Evolutionary conservation across 1,284 basidiomycete species (phyloP).

Genomic region (Marasmius sp.): DNA sequence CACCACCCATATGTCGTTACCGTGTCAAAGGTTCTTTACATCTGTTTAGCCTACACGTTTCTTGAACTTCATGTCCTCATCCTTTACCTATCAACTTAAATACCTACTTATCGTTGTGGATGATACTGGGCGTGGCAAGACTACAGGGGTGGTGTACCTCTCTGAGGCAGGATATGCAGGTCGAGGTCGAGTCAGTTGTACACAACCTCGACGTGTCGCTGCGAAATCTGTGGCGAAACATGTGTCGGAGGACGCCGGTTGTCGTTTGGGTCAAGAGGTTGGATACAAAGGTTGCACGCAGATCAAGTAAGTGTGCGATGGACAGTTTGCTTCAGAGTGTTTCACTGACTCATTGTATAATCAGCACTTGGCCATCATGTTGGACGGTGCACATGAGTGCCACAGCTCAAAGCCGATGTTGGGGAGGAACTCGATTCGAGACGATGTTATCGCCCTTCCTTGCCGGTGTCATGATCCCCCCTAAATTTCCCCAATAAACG

Average conservation of each 20-base stretch:
- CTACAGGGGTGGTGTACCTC: slow-evolving; percentile 92
- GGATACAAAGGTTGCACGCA: slow-evolving; percentile 98
- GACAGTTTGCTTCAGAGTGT: slow-evolving; percentile 97
- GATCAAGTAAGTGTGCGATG: slow-evolving; percentile 99
- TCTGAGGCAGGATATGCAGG: slow-evolving; percentile 90
- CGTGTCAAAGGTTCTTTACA: too few relatives aligned
- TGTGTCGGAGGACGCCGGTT: slow-evolving; percentile 97
- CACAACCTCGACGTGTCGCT: slow-evolving; percentile 97
- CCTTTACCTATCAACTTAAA: too few relatives aligned
- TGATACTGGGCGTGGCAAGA: slow-evolving; percentile 93
- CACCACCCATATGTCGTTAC: too few relatives aligned
- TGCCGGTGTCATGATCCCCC: too few relatives aligned
- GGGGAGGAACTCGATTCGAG: too few relatives aligned
- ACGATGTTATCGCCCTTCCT: too few relatives aligned
- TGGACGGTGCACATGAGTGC: slow-evolving; percentile 99
- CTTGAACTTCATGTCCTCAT: too few relatives aligned
- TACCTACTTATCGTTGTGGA: slow-evolving; percentile 94
- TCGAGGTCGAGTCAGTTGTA: slow-evolving; percentile 90
- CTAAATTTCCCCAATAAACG: too few relatives aligned
- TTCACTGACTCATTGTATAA: slow-evolving; percentile 93
- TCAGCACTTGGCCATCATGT: slow-evolving; percentile 93
- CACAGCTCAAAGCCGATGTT: too few relatives aligned
- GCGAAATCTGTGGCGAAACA: slow-evolving; percentile 99
- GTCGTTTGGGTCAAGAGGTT: slow-evolving; percentile 94
- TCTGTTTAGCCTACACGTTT: too few relatives aligned